phyloP scores from a whole-genome alignment of 129 eudicot genomes.

The Calendula officinalis region DNA sequence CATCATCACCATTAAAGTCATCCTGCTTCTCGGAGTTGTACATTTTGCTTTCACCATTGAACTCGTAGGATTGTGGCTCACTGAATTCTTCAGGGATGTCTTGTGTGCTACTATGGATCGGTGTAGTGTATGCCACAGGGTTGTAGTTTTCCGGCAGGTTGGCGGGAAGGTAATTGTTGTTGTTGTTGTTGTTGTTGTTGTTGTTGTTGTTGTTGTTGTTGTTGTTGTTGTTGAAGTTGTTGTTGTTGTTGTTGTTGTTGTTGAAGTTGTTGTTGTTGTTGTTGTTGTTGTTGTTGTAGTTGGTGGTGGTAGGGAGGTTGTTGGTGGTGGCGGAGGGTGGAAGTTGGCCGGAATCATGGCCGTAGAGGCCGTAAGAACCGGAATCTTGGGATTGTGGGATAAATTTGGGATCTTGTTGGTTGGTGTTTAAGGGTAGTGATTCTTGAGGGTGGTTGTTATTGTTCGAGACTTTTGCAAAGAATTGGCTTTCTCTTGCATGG shows the following conservation, averaged over 20 bases:
- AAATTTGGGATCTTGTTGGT: slow-evolving; percentile 51
- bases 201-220: neutral
- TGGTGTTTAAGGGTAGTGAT: slow-evolving; percentile 31
- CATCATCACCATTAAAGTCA: slow-evolving; percentile 21
- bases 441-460: slow-evolving; percentile 27
- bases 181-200: neutral
- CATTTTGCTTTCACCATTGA: slow-evolving; percentile 22
- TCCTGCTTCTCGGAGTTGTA: slow-evolving; percentile 32
- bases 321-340: slow-evolving; percentile 52
- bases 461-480: slow-evolving; percentile 50
- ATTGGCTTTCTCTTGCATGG: slow-evolving; percentile 75
- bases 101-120: slow-evolving; percentile 30
- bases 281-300: neutral
- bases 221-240: neutral
- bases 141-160: slow-evolving; percentile 40
- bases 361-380: slow-evolving; percentile 70
- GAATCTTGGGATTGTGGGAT: slow-evolving; percentile 48
- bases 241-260: neutral
- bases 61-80: slow-evolving; percentile 23
- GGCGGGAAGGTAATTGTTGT: slow-evolving; percentile 13
- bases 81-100: slow-evolving; percentile 22
- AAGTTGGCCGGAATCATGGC: slow-evolving; percentile 62
- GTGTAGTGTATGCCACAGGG: slow-evolving; percentile 40
- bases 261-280: neutral
- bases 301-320: neutral